A percentile compares a stretch with the other conserved stretches of the same genome.
Evolutionary conservation across 306 rosid species (phyloP).

Genomic region (Elaeagnus macrophylla): DNA sequence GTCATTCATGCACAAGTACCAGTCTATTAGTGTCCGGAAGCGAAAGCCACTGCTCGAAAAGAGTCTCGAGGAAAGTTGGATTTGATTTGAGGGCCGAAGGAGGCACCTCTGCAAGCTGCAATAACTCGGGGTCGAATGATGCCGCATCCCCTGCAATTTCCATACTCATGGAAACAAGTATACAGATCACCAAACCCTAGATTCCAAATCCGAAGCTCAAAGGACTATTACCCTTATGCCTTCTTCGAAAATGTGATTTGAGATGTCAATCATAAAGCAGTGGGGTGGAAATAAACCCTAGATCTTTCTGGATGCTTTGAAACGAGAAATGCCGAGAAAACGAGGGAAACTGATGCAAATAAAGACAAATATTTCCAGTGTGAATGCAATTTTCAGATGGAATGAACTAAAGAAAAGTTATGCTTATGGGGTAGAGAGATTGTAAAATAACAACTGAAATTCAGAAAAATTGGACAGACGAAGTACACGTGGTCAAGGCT

Average conservation of each 20-base stretch:
- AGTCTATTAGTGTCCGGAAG: constrained; percentile 72
- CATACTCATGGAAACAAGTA: constrained; percentile 50
- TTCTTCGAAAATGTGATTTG: constrained; percentile 4
- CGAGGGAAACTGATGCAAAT: constrained; percentile 5
- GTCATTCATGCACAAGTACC: constrained; percentile 30
- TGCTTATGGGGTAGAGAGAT: too few species aligned
- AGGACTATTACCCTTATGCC: constrained; percentile 13
- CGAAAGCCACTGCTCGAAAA: constrained; percentile 94
- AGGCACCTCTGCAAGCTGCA: constrained; percentile 86
- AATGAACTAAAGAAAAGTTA: too few species aligned
- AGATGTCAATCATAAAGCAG: constrained; percentile 2
- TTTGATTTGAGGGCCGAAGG: constrained; percentile 72
- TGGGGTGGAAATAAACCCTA: constrained; percentile 11
- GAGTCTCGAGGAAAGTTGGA: constrained; percentile 53
- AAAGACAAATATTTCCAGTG: background rate
- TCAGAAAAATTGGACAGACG: too few species aligned
- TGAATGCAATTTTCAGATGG: too few species aligned
- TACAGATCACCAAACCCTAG: constrained; percentile 32
- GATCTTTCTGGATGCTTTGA: constrained; percentile 10
- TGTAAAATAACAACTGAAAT: too few species aligned
- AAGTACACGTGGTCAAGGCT: too few species aligned
- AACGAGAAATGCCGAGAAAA: constrained; percentile 11
- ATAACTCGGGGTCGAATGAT: constrained; percentile 72
- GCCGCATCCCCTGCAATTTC: constrained; percentile 68
- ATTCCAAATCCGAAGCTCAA: constrained; percentile 19